These are phyloP conservation scores for Beauveria sp. DNA, from an alignment of 2,329 filamentous ascomycete species.

Conservation along the genomic window DNA sequence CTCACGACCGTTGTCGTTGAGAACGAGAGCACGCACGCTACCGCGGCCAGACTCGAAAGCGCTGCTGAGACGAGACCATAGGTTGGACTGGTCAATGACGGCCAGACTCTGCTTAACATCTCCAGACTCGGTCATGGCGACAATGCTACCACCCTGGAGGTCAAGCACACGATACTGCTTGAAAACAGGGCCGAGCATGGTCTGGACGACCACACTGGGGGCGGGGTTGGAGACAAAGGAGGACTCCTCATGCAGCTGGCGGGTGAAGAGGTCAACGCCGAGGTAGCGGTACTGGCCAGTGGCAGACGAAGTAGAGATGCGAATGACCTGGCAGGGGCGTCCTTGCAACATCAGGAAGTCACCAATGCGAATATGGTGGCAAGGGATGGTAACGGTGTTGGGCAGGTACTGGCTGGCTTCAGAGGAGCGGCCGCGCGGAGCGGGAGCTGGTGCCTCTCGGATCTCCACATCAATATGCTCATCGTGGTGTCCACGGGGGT, in stretches of 20 bases:
- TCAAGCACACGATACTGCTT: slow-evolving; percentile 99
- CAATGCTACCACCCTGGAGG: slow-evolving; percentile 77
- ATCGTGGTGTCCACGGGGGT: slow-evolving; percentile 40
- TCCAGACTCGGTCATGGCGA: slow-evolving; percentile 97
- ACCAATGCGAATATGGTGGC: slow-evolving; percentile 98
- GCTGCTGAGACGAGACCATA: slow-evolving; percentile 71
- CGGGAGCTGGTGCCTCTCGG: slow-evolving; percentile 24
- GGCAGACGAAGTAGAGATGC: slow-evolving; percentile 95
- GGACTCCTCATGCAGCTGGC: slow-evolving; percentile 98
- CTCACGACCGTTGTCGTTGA: slow-evolving; percentile 88
- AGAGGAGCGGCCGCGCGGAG: slow-evolving; percentile 21
- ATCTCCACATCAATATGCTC: slow-evolving; percentile 43
- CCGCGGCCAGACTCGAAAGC: slow-evolving; percentile 89
- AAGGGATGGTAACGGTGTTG: slow-evolving; percentile 95
- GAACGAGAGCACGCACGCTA: slow-evolving; percentile 89
- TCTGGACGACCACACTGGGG: slow-evolving; percentile 95
- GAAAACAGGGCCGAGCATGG: slow-evolving; percentile 98
- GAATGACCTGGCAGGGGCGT: slow-evolving; percentile 98
- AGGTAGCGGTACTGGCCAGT: slow-evolving; percentile 99
- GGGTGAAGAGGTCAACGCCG: slow-evolving; percentile 99
- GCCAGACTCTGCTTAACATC: slow-evolving; percentile 95
- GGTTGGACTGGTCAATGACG: slow-evolving; percentile 90
- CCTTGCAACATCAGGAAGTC: slow-evolving; percentile 98
- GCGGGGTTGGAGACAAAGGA: slow-evolving; percentile 96
- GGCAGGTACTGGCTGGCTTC: slow-evolving; percentile 35